Percentiles rank a stretch among this genome's conserved stretches.
Evolutionary conservation across 163 green algal species (phyloP).

Genomic region (Coccomyxa subellipsoidea): DNA sequence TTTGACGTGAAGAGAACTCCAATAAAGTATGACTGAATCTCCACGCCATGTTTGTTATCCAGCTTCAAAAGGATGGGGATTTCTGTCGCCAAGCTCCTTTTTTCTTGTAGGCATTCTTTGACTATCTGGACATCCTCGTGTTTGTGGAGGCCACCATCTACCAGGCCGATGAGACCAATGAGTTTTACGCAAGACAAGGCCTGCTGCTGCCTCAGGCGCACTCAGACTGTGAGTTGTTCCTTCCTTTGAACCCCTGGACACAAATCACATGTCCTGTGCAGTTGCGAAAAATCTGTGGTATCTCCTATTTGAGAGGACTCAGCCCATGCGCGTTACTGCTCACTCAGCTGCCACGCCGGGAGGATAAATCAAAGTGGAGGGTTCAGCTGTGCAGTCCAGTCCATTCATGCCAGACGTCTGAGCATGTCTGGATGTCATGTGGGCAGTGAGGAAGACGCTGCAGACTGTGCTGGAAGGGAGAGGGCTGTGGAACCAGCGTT

Average conservation of each 20-base stretch:
- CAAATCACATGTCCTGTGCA: too few relatives aligned
- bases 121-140: slow-evolving; percentile 62
- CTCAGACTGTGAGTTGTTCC: background rate
- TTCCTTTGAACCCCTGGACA: too few relatives aligned
- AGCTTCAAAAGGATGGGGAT: background rate
- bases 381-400: too few relatives aligned
- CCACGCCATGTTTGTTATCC: background rate
- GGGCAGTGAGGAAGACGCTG: background rate
- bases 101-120: slow-evolving; percentile 52
- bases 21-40: background rate
- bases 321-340: too few relatives aligned
- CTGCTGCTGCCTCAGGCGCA: background rate
- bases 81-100: background rate
- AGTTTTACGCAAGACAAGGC: slow-evolving; percentile 18
- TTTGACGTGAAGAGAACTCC: too few relatives aligned
- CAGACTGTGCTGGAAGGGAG: background rate
- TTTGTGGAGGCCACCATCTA: slow-evolving; percentile 77
- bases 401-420: background rate
- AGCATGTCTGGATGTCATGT: background rate
- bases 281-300: too few relatives aligned
- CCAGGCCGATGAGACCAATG: slow-evolving; percentile 69
- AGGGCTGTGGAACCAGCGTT: background rate
- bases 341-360: too few relatives aligned
- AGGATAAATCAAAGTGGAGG: too few relatives aligned
- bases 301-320: too few relatives aligned